phyloP scores from a whole-genome alignment of 2,329 filamentous ascomycete species.

The Diplodia intermedia region DNA sequence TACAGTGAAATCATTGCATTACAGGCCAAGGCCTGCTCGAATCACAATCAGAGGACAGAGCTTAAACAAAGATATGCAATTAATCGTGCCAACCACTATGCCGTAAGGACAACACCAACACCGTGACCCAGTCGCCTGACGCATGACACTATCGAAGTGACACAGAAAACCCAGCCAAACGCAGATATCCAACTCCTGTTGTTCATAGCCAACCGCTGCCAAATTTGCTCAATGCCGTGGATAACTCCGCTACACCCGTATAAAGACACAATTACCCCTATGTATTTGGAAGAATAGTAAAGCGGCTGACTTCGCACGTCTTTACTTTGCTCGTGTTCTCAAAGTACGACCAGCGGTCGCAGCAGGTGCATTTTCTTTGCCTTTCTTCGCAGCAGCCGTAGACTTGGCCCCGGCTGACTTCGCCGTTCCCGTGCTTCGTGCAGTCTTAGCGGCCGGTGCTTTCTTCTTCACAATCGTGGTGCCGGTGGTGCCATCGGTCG shows the following conservation, averaged over 20 bases:
- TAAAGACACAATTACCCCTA: slow-evolving; percentile 10
- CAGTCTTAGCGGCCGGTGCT: slow-evolving; percentile 38
- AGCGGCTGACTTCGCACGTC: neutral
- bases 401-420: slow-evolving; percentile 23
- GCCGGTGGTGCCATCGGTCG: slow-evolving; percentile 66
- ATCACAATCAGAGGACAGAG: neutral
- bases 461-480: slow-evolving; percentile 66
- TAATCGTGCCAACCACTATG: neutral
- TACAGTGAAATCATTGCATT: no score
- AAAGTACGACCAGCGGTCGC: slow-evolving; percentile 21
- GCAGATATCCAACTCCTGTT: neutral
- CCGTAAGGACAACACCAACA: neutral
- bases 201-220: neutral
- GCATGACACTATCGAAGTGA: neutral
- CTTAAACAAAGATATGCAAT: neutral
- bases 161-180: neutral
- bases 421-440: slow-evolving; percentile 22
- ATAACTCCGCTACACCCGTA: slow-evolving; percentile 5
- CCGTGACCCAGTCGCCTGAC: neutral
- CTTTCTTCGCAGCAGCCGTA: slow-evolving; percentile 32
- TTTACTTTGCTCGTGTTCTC: slow-evolving; percentile 28
- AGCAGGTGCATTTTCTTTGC: slow-evolving; percentile 26
- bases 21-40: neutral
- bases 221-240: neutral
- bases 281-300: neutral